phyloP scores from a whole-genome alignment of 179 eudicot species.

The Carnegiea gigantea region DNA sequence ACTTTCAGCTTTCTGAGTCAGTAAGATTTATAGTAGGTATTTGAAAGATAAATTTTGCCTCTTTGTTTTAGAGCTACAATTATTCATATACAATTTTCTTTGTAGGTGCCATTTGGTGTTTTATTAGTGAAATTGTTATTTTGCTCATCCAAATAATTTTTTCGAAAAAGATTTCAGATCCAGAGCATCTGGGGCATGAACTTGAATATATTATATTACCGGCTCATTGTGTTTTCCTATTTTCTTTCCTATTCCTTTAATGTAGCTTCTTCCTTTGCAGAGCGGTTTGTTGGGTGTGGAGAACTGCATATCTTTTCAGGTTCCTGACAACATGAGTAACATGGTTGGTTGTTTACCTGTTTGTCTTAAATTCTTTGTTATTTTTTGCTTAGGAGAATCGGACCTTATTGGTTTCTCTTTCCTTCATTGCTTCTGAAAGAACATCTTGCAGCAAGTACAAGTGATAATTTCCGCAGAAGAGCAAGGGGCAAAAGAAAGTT shows the following conservation, averaged over 20 bases:
- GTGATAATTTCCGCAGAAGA: conserved; percentile 74
- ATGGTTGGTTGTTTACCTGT: conserved; percentile 47
- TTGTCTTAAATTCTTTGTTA: conserved; percentile 4
- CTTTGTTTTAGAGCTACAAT: too few species aligned
- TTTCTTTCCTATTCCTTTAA: background rate
- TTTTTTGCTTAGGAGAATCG: background rate
- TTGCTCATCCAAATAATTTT: too few species aligned
- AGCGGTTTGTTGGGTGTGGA: conserved; percentile 50
- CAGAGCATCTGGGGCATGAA: background rate
- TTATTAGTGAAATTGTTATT: too few species aligned
- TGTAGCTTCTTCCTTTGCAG: conserved; percentile 46
- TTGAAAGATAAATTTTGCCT: too few species aligned
- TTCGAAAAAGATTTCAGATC: too few species aligned
- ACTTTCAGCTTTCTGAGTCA: too few species aligned
- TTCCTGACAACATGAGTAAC: conserved; percentile 40
- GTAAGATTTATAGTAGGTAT: background rate
- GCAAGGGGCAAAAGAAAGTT: conserved; percentile 69
- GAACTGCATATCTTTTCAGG: conserved; percentile 58
- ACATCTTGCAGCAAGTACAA: conserved; percentile 55
- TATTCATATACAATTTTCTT: too few species aligned
- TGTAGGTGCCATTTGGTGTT: too few species aligned
- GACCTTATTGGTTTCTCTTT: background rate
- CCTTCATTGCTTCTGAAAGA: conserved; percentile 36
- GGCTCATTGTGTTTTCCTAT: background rate
- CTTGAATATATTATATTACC: background rate